These are phyloP conservation scores for Mycena galericulata DNA, from an alignment of 768 basidiomycete species.

Conservation along the genomic window DNA sequence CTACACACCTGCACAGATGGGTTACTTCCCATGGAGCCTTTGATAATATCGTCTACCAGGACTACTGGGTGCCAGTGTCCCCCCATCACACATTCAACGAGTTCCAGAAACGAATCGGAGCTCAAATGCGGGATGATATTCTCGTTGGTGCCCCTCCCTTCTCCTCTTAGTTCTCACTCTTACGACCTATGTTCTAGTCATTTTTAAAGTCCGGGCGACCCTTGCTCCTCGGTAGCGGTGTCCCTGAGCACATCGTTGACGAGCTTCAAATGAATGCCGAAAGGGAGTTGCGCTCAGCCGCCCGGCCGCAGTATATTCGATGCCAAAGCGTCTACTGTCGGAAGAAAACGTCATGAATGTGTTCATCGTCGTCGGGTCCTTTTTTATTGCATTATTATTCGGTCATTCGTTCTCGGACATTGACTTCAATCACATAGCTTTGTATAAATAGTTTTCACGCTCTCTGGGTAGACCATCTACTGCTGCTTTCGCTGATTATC, in stretches of 20 bases:
- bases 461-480: constrained; percentile 29
- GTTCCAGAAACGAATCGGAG: constrained; percentile 51
- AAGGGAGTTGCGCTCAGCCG: constrained; percentile 63
- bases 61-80: constrained; percentile 74
- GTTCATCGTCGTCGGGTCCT: constrained; percentile 14
- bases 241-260: constrained; percentile 65
- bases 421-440: constrained; percentile 29
- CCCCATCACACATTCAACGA: constrained; percentile 62
- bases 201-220: constrained; percentile 78
- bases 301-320: constrained; percentile 62
- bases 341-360: constrained; percentile 46
- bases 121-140: constrained; percentile 69
- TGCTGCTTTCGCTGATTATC: constrained; percentile 23
- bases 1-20: constrained; percentile 67
- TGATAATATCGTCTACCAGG: constrained; percentile 67
- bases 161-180: neutral
- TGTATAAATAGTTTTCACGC: constrained; percentile 32
- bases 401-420: constrained; percentile 5
- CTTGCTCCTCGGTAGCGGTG: constrained; percentile 72
- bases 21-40: constrained; percentile 64
- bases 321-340: constrained; percentile 73
- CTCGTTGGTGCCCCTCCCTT: constrained; percentile 49
- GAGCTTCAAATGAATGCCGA: constrained; percentile 63
- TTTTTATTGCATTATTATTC: constrained; percentile 32
- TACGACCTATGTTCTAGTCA: constrained; percentile 51